phyloP scores from a whole-genome alignment of 345 rosid species.

The Acer negundo region DNA sequence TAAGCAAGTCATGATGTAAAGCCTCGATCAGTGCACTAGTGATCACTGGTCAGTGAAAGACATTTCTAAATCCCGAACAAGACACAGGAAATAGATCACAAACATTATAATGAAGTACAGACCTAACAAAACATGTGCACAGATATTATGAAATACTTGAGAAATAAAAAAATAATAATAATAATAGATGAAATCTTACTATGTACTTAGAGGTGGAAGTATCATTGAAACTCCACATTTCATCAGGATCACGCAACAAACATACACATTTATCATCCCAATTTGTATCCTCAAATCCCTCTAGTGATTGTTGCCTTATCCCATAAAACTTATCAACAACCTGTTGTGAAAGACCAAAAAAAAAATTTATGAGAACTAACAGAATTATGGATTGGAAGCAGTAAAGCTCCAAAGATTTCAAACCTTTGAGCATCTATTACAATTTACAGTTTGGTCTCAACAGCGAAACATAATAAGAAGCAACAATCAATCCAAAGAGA shows the following conservation, averaged over 20 bases:
- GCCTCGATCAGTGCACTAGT: not conserved
- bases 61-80: conserved; percentile 4
- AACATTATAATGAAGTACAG: not conserved
- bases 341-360: conserved; percentile 36
- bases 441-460: not conserved
- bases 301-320: conserved; percentile 58
- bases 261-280: conserved; percentile 71
- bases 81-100: not conserved
- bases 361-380: conserved; percentile 9
- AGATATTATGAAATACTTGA: not conserved
- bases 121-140: not conserved
- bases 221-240: conserved; percentile 83
- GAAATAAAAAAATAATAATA: not conserved
- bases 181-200: conserved; percentile 48
- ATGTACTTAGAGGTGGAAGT: conserved; percentile 75
- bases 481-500: not conserved
- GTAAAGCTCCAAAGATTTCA: conserved; percentile 2
- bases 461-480: not conserved
- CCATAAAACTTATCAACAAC: conserved; percentile 71
- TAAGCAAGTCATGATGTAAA: not conserved
- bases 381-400: not conserved
- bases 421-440: not conserved
- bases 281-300: conserved; percentile 46
- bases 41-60: not conserved
- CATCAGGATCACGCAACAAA: conserved; percentile 68